Evolutionary conservation across 306 rosid genomes (phyloP).

Genomic region (cucumber (Cucumis sativus)): DNA sequence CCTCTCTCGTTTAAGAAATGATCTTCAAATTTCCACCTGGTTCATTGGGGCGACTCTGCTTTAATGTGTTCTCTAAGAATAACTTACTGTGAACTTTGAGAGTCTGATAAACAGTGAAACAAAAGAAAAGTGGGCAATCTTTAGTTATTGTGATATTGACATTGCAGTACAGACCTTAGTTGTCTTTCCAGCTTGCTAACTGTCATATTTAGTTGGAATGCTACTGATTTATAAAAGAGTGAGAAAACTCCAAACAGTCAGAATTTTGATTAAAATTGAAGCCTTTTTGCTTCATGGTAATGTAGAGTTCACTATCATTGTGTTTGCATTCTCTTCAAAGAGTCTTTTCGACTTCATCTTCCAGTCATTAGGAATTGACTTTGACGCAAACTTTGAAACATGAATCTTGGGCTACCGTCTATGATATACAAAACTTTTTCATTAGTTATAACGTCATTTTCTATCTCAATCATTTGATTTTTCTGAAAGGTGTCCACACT

Average conservation of each 20-base stretch:
- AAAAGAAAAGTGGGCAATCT: not conserved
- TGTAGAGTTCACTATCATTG: not conserved
- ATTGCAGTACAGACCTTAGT: not conserved
- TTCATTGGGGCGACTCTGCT: not conserved
- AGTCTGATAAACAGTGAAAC: not conserved
- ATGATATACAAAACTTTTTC: not conserved
- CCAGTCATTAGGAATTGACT: not conserved
- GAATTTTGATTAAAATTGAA: not conserved
- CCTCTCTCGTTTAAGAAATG: not conserved
- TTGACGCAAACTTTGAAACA: not conserved
- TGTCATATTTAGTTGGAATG: not conserved
- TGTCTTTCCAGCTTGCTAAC: not conserved
- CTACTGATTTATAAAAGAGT: not conserved
- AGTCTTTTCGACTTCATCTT: not conserved
- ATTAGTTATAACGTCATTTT: not conserved
- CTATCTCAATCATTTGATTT: not conserved
- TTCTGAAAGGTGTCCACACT: not conserved
- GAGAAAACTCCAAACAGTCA: not conserved
- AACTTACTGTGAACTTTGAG: not conserved
- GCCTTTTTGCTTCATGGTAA: not conserved
- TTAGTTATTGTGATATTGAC: not conserved
- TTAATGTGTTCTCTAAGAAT: not conserved
- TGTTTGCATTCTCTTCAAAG: not conserved
- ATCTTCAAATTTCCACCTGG: not conserved
- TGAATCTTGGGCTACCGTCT: not conserved